phyloP scores from a whole-genome alignment of 2,329 filamentous ascomycete species.

The Apiospora koreana region DNA sequence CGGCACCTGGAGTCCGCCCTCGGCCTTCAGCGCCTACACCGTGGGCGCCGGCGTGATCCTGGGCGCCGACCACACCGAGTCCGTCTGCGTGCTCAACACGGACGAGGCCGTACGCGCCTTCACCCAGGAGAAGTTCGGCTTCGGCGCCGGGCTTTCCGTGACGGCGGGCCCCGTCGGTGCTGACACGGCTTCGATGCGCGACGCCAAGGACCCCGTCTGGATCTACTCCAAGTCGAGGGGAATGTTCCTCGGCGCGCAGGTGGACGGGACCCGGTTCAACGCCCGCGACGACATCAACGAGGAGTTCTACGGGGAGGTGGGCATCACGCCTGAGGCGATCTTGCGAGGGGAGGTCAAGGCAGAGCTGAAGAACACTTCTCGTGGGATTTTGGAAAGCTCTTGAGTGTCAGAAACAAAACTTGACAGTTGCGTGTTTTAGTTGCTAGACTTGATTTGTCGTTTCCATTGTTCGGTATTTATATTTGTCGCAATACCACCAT shows the following conservation, averaged over 20 bases:
- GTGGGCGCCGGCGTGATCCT: slow-evolving; percentile 78
- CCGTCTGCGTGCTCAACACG: slow-evolving; percentile 83
- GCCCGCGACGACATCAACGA: slow-evolving; percentile 86
- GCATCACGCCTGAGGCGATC: slow-evolving; percentile 48
- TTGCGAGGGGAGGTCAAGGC: slow-evolving; percentile 43
- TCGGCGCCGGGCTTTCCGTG: slow-evolving; percentile 78
- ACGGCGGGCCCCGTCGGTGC: slow-evolving; percentile 69
- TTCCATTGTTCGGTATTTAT: not conserved
- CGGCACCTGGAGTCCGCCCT: slow-evolving; percentile 77
- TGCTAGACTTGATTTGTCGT: not conserved
- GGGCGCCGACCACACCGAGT: slow-evolving; percentile 87
- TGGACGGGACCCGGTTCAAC: slow-evolving; percentile 85
- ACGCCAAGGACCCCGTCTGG: slow-evolving; percentile 61
- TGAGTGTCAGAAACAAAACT: too few relatives aligned
- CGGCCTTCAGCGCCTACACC: slow-evolving; percentile 79
- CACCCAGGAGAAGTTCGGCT: slow-evolving; percentile 70
- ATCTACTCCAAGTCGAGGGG: slow-evolving; percentile 89
- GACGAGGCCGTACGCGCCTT: slow-evolving; percentile 76
- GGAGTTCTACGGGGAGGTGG: slow-evolving; percentile 72
- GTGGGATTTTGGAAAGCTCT: not conserved
- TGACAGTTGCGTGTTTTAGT: not conserved
- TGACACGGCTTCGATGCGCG: slow-evolving; percentile 70
- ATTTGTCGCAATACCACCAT: not conserved
- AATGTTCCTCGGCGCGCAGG: slow-evolving; percentile 82
- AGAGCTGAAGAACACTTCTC: slow-evolving; percentile 25